A percentile compares a stretch with the other conserved stretches of the same genome.
phyloP scores from a whole-genome alignment of 2,329 filamentous ascomycete genomes.

The Colletotrichum sp. region DNA sequence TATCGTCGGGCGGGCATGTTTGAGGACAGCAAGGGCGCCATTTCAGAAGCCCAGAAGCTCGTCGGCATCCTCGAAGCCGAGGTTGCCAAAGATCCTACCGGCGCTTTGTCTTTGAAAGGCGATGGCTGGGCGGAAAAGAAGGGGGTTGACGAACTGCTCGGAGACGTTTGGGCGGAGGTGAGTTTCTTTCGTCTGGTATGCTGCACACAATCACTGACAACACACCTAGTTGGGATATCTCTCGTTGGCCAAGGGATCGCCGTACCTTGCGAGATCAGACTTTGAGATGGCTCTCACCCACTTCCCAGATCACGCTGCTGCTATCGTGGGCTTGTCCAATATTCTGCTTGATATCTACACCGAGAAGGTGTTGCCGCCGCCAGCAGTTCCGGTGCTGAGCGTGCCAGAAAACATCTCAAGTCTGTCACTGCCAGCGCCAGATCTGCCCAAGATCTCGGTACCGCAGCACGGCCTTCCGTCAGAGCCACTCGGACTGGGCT shows the following conservation, averaged over 20 bases:
- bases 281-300: constrained; percentile 86
- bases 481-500: constrained; percentile 52
- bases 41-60: constrained; percentile 81
- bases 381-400: constrained; percentile 54
- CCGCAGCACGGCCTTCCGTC: constrained; percentile 39
- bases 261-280: constrained; percentile 73
- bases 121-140: constrained; percentile 81
- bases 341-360: constrained; percentile 87
- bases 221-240: constrained; percentile 68
- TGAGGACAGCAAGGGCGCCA: constrained; percentile 80
- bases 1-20: constrained; percentile 83
- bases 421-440: not conserved
- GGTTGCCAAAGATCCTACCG: constrained; percentile 65
- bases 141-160: constrained; percentile 84
- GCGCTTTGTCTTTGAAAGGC: constrained; percentile 64
- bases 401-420: constrained; percentile 32
- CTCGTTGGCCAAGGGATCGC: constrained; percentile 62
- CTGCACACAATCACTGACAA: constrained; percentile 29
- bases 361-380: constrained; percentile 66
- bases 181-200: constrained; percentile 33
- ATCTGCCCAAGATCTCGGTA: not conserved
- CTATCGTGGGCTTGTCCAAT: constrained; percentile 82
- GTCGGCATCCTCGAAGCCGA: constrained; percentile 75
- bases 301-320: constrained; percentile 78
- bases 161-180: constrained; percentile 83